Conservation (phyloP, 2,329 filamentous ascomycete species). For the Colletotrichum siamense region DNA sequence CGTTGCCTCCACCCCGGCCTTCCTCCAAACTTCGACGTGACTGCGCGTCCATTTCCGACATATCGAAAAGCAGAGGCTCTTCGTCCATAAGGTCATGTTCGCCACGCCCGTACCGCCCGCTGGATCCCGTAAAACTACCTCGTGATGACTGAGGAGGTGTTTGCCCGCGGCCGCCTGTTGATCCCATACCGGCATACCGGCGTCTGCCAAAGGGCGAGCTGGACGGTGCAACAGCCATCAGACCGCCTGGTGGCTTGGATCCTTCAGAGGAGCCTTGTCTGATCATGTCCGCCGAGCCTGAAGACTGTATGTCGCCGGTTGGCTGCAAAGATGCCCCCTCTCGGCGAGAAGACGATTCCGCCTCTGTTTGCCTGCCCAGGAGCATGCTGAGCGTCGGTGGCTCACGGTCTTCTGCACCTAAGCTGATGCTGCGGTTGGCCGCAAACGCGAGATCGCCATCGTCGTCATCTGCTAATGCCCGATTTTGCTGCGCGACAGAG, state of each 20-base stretch:
- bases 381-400: conserved; percentile 70
- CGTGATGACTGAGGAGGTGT: conserved; percentile 51
- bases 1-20: conserved; percentile 42
- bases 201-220: conserved; percentile 52
- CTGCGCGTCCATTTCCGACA: conserved; percentile 72
- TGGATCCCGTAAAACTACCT: conserved; percentile 50
- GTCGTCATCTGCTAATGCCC: conserved; percentile 60
- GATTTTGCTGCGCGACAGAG: conserved; percentile 70
- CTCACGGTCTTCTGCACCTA: conserved; percentile 69
- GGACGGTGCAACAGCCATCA: conserved; percentile 43
- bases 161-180: conserved; percentile 38
- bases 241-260: conserved; percentile 46
- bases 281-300: conserved; percentile 43
- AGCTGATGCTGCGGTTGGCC: conserved; percentile 69
- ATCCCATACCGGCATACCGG: conserved; percentile 49
- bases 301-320: conserved; percentile 45
- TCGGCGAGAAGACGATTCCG: conserved; percentile 28
- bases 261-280: conserved; percentile 50
- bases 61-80: conserved; percentile 74
- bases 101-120: conserved; percentile 41
- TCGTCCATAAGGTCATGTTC: conserved; percentile 63
- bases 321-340: conserved; percentile 39
- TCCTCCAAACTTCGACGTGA: conserved; percentile 66
- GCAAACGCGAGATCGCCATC: conserved; percentile 66
- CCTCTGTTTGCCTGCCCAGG: conserved; percentile 52